Percentiles rank a stretch among this genome's conserved stretches.
Evolutionary conservation across 306 rosid species (phyloP).

Genomic region (Urtica urens): DNA sequence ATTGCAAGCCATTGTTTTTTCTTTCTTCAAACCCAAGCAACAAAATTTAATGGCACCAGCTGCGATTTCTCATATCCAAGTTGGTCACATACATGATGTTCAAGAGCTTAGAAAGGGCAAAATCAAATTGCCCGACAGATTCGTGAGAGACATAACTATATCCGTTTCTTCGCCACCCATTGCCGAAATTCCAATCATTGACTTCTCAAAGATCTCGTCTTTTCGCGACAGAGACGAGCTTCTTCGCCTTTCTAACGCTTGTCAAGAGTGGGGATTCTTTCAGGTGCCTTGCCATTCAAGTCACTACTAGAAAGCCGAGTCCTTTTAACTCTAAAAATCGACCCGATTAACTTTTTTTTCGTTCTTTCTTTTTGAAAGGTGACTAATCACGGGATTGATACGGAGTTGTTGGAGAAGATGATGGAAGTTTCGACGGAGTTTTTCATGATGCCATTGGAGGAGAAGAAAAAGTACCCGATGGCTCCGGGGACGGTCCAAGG

Average conservation of each 20-base stretch:
- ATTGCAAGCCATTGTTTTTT: background rate
- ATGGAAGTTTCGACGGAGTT: constrained; percentile 60
- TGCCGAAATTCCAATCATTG: constrained; percentile 66
- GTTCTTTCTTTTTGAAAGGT: constrained; percentile 30
- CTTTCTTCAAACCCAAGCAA: too few relatives aligned
- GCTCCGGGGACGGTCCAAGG: constrained; percentile 89
- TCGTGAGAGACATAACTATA: constrained; percentile 44
- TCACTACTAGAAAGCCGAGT: too few relatives aligned
- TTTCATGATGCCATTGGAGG: constrained; percentile 84
- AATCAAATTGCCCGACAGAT: constrained; percentile 69
- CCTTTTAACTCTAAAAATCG: background rate
- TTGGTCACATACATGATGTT: constrained; percentile 88
- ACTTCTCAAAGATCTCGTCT: constrained; percentile 44
- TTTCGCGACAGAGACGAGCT: constrained; percentile 51
- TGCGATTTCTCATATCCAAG: constrained; percentile 37
- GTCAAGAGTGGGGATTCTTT: constrained; percentile 89
- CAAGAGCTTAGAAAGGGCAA: constrained; percentile 72
- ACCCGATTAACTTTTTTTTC: constrained; percentile 11
- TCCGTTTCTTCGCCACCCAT: constrained; percentile 12
- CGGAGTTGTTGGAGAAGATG: constrained; percentile 44
- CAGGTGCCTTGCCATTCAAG: too few relatives aligned
- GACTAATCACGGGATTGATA: constrained; percentile 66
- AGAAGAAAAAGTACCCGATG: constrained; percentile 79
- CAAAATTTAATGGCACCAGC: constrained; percentile 53
- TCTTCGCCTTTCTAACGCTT: constrained; percentile 49